phyloP scores from a whole-genome alignment of 306 rosid species.

The Dalbergia cultrata region DNA sequence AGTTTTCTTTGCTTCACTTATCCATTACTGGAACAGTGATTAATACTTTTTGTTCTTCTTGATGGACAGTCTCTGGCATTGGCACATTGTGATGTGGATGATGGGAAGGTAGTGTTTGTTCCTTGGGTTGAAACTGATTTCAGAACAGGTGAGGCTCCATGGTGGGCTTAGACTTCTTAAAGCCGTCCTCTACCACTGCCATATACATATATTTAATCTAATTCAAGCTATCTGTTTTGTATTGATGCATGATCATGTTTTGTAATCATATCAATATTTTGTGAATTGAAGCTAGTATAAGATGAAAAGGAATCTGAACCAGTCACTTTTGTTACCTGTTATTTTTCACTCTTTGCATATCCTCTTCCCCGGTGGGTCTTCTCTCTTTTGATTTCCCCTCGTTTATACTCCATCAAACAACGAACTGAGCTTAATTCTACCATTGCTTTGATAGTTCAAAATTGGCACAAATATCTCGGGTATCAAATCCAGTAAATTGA shows the following conservation, averaged over 20 bases:
- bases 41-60: conserved; percentile 17
- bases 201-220: conserved; percentile 25
- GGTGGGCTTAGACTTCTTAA: conserved; percentile 74
- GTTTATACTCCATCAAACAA: neutral
- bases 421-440: neutral
- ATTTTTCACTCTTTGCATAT: neutral
- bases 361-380: neutral
- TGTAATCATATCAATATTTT: conserved; percentile 27
- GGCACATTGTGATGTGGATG: conserved; percentile 79
- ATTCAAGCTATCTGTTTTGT: conserved; percentile 37
- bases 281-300: conserved; percentile 29
- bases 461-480: too few relatives aligned
- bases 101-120: conserved; percentile 85
- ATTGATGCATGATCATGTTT: conserved; percentile 35
- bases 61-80: conserved; percentile 77
- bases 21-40: neutral
- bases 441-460: too few relatives aligned
- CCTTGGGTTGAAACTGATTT: conserved; percentile 97
- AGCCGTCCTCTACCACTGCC: conserved; percentile 7
- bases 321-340: neutral
- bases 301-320: conserved; percentile 19
- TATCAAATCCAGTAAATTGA: too few relatives aligned
- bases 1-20: conserved; percentile 6
- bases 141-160: conserved; percentile 89
- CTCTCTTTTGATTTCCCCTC: neutral